Evolutionary conservation across 2,329 filamentous ascomycete species (phyloP), one percentile per base, ranked within the genome.

Genomic region (Penicillium sp.): DNA sequence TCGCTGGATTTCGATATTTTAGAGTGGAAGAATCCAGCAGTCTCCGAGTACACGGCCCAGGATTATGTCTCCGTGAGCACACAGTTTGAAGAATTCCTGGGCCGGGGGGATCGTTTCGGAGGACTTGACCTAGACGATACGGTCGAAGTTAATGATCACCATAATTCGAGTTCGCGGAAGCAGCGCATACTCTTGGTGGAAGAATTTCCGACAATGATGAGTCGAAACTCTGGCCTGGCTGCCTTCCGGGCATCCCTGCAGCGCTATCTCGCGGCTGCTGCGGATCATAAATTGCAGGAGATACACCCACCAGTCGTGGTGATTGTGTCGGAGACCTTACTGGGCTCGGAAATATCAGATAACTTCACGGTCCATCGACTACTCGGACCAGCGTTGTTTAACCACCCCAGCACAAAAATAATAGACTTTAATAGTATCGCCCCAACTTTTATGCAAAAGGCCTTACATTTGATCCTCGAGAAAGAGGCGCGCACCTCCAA

Each of bases 361-460:
- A 97, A 90, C 72, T 92, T 97, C 67, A 99, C 94, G 1, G 91
- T 91, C 0, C 90, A 97, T 75, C 86, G 92, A 23, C 77, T 99
- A 18, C 83, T 99, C 3, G 94, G 95, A 0, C 88, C 92, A 0
- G 89, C 94, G 60, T 89, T 99, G 42, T 81, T 91, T 14, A 86
- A 88, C 41, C 92, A 97, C 72, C 87, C 90, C 0, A 87, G 87
- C 14, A 86, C 91, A 2, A 85, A 84, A 8, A 80, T 89, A 5
- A 90, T 99, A 60, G 92, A 96, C 61, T 99, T 97, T 76, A 99
- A 99, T 67, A 84, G 89, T 12, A 88, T 99, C 57, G 94, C 94
- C 0, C 87, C 91, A 0, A 94, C 93, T 0, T 84, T 93, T 41
- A 83, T 99, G 66, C 82, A 85, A 12, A 96, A 93, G 73, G 93